Conservation (phyloP, 2,329 filamentous ascomycete species). For the Tolypocladium nubicola region DNA sequence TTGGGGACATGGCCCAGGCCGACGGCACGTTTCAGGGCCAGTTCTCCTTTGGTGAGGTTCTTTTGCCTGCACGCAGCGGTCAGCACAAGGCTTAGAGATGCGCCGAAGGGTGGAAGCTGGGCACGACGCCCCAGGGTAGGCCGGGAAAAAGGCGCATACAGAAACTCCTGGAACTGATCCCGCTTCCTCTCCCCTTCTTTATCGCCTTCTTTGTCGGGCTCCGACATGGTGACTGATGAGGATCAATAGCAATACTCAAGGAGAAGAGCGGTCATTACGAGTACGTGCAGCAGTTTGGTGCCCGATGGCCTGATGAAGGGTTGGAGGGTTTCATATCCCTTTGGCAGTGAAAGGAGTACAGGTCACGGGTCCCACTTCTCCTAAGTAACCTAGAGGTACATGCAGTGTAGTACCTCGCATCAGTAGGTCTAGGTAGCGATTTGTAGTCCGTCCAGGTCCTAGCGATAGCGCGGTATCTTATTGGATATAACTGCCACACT, state of each 20-base stretch:
- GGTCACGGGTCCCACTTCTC: too few relatives aligned
- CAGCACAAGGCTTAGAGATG: background rate
- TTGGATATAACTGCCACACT: too few relatives aligned
- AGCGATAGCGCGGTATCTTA: too few relatives aligned
- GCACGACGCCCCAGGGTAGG: slow-evolving; percentile 1
- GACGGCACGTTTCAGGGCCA: slow-evolving; percentile 23
- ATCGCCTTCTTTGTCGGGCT: background rate
- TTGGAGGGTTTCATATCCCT: too few relatives aligned
- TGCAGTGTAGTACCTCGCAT: too few relatives aligned
- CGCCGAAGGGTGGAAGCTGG: background rate
- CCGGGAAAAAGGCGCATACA: slow-evolving; percentile 15
- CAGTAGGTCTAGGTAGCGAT: too few relatives aligned
- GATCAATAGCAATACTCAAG: background rate
- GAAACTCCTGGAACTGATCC: slow-evolving; percentile 20
- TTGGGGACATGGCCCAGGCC: slow-evolving; percentile 22
- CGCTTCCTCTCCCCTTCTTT: slow-evolving; percentile 13
- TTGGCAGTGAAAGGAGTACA: too few relatives aligned
- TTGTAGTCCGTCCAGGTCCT: too few relatives aligned
- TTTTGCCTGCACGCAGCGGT: slow-evolving; percentile 12
- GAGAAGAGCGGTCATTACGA: background rate
- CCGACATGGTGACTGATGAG: background rate
- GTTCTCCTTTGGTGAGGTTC: slow-evolving; percentile 22
- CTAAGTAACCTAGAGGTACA: too few relatives aligned
- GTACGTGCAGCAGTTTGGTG: background rate
- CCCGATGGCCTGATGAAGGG: background rate